Evolutionary conservation across 257 asterid genomes (phyloP).

Genomic region (Hygrophila difformis): DNA sequence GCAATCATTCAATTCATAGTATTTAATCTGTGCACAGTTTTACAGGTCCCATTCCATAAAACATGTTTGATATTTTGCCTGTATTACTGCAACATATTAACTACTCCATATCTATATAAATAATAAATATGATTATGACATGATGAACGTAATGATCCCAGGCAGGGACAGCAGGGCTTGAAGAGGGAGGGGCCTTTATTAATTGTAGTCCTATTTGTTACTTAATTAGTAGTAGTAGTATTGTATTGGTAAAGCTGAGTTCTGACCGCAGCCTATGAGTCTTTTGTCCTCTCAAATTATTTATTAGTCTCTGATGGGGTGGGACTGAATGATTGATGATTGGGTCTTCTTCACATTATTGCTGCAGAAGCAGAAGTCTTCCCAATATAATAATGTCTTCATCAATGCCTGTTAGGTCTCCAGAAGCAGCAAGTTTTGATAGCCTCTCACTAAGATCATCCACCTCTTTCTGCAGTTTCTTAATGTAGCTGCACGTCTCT

Average conservation of each 20-base stretch:
- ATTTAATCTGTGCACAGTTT: too few relatives aligned
- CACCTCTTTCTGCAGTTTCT: conserved; percentile 54
- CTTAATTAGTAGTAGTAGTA: background rate
- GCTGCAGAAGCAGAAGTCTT: conserved; percentile 33
- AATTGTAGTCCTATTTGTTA: too few relatives aligned
- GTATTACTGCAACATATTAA: background rate
- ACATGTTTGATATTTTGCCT: background rate
- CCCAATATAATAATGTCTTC: conserved; percentile 25
- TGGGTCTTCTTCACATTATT: conserved; percentile 6
- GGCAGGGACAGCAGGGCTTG: too few relatives aligned
- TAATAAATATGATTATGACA: background rate
- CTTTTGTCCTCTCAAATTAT: too few relatives aligned
- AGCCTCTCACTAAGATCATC: conserved; percentile 51
- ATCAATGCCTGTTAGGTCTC: conserved; percentile 27
- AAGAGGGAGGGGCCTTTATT: too few relatives aligned
- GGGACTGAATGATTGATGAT: background rate
- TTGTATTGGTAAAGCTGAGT: background rate
- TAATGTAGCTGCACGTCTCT: conserved; percentile 47
- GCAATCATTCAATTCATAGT: too few relatives aligned
- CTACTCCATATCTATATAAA: background rate
- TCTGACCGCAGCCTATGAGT: background rate
- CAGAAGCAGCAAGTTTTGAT: conserved; percentile 41
- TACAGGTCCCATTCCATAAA: background rate
- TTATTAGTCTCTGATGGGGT: background rate
- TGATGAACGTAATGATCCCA: background rate